Percentiles rank a stretch among this genome's conserved stretches.
phyloP scores from a whole-genome alignment of 805 yeast genomes.

The Ogataea zsoltii region DNA sequence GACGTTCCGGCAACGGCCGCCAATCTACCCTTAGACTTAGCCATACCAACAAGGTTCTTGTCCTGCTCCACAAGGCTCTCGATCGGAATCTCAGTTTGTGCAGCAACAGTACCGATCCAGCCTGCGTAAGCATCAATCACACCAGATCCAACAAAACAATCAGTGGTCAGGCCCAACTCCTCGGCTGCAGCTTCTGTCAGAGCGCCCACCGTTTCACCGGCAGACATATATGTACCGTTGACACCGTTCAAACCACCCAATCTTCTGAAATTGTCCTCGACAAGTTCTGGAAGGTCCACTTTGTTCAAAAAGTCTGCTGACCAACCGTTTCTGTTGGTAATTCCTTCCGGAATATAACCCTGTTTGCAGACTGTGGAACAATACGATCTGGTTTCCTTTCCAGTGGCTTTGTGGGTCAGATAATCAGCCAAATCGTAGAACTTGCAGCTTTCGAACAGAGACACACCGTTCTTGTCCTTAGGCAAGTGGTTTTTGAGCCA shows the following conservation, averaged over 20 bases:
- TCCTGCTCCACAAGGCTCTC: conserved; percentile 53
- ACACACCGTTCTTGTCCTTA: conserved; percentile 35
- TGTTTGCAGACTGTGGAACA: conserved; percentile 95
- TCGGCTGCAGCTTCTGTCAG: conserved; percentile 67
- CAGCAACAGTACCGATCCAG: conserved; percentile 98
- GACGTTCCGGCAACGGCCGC: conserved; percentile 99
- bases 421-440: conserved; percentile 93
- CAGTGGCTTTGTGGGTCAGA: conserved; percentile 89
- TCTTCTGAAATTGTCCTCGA: conserved; percentile 70
- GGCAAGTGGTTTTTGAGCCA: conserved; percentile 92
- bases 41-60: conserved; percentile 46
- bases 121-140: conserved; percentile 99
- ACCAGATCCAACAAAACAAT: conserved; percentile 88
- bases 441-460: conserved; percentile 55
- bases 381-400: conserved; percentile 80
- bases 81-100: conserved; percentile 63
- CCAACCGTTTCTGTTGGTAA: conserved; percentile 93
- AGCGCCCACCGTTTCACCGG: conserved; percentile 87
- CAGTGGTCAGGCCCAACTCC: conserved; percentile 78
- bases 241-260: conserved; percentile 82
- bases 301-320: conserved; percentile 68
- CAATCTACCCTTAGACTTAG: conserved; percentile 73
- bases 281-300: conserved; percentile 75
- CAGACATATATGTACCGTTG: conserved; percentile 73
- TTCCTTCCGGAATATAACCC: conserved; percentile 91